Evolutionary conservation across 352 stramenopile genomes (phyloP).

Genomic region (Globisporangium viniferum): DNA sequence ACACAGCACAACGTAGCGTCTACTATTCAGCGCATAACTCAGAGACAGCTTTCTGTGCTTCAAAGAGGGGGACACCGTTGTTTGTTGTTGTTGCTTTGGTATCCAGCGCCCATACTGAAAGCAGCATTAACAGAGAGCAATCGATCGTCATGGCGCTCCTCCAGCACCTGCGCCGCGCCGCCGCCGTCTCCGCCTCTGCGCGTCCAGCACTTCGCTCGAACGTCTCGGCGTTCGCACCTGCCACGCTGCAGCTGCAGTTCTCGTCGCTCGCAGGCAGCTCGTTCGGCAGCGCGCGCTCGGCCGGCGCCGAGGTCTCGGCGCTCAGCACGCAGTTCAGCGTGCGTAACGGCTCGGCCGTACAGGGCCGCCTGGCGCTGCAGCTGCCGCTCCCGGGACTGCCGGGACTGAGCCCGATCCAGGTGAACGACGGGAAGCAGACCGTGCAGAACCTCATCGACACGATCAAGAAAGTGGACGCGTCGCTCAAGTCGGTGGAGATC

Average conservation of each 20-base stretch:
- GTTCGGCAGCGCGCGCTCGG: neutral
- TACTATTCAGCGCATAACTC: neutral
- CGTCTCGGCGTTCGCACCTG: neutral
- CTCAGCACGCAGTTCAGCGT: conserved; percentile 41
- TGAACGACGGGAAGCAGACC: conserved; percentile 36
- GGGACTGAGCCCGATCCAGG: conserved; percentile 46
- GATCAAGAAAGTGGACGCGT: conserved; percentile 43
- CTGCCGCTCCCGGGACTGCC: conserved; percentile 55
- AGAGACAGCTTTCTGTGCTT: neutral
- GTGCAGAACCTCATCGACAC: conserved; percentile 55
- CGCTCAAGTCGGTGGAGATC: conserved; percentile 65
- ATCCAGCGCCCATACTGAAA: neutral
- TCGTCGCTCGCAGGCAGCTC: conserved; percentile 3
- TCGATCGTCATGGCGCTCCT: conserved; percentile 11
- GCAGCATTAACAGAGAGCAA: neutral
- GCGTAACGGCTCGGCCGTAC: conserved; percentile 33
- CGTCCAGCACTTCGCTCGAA: neutral
- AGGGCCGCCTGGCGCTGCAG: conserved; percentile 49
- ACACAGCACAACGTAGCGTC: neutral
- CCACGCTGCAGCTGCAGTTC: conserved; percentile 5
- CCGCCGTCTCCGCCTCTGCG: neutral
- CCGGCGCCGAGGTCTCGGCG: conserved; percentile 4
- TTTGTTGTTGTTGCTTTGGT: neutral
- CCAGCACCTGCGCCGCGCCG: conserved; percentile 13
- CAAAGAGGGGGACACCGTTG: neutral